Percentiles rank a stretch among this genome's conserved stretches.
Conservation (phyloP, 306 rosid genomes). For the Ammopiptanthus mongolicus region DNA sequence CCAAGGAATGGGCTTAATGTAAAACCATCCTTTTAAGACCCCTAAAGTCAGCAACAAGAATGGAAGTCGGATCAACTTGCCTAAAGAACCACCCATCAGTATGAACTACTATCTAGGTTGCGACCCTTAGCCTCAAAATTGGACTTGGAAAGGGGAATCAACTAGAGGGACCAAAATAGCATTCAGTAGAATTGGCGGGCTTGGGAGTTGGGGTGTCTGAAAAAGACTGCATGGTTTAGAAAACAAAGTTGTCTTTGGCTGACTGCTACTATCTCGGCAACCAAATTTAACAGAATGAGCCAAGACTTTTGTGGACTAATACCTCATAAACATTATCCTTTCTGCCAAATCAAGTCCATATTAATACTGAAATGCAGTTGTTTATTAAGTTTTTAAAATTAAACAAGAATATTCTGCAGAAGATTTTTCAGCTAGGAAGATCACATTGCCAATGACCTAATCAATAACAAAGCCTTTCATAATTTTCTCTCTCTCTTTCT, state of each 20-base stretch:
- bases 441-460: neutral
- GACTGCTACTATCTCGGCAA: neutral
- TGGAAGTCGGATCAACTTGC: neutral
- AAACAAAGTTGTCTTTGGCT: neutral
- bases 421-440: neutral
- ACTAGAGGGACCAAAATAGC: neutral
- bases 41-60: neutral
- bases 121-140: neutral
- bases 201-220: neutral
- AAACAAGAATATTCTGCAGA: neutral
- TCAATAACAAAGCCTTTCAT: neutral
- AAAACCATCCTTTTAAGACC: neutral
- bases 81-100: neutral
- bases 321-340: too few relatives aligned
- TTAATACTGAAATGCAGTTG: neutral
- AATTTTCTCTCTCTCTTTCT: neutral
- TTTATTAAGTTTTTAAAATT: neutral
- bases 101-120: neutral
- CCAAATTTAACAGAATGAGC: neutral
- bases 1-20: neutral
- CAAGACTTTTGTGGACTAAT: neutral
- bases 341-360: neutral
- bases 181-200: neutral
- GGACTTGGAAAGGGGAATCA: neutral
- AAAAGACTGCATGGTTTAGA: neutral